Evolutionary conservation across 2,329 filamentous ascomycete species (phyloP).

Genomic region (Didymellaceae sp.): DNA sequence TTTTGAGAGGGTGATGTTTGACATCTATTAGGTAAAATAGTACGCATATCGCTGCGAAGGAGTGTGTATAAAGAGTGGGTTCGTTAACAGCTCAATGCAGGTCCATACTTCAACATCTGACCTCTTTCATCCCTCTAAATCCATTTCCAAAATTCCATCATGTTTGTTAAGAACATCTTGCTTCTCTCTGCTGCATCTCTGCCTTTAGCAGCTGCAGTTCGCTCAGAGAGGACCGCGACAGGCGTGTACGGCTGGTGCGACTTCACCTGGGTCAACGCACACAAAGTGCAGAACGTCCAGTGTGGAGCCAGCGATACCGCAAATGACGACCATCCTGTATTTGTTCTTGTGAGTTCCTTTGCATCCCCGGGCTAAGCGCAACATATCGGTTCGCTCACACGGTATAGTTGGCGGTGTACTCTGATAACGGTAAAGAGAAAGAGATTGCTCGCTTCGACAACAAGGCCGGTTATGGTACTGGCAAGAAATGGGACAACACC

Average conservation of each 20-base stretch:
- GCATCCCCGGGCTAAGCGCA: too few relatives aligned
- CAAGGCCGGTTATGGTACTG: not conserved
- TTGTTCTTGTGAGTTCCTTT: not conserved
- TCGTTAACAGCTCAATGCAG: too few relatives aligned
- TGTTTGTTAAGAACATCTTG: not conserved
- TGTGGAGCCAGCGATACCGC: constrained; percentile 4
- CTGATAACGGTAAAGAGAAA: constrained; percentile 1
- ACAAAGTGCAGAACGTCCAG: constrained; percentile 1
- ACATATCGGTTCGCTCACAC: not conserved
- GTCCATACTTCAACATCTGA: too few relatives aligned
- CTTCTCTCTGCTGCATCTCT: not conserved
- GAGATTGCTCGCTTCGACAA: constrained; percentile 8
- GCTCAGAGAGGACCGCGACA: not conserved
- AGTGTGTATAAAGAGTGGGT: not conserved
- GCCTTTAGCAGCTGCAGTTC: constrained; percentile 1
- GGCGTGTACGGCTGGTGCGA: constrained; percentile 6
- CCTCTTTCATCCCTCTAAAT: too few relatives aligned
- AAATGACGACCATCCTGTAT: not conserved
- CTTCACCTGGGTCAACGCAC: constrained; percentile 1
- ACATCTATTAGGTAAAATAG: too few relatives aligned
- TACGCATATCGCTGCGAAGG: not conserved
- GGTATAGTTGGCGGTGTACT: not conserved
- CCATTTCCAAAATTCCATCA: too few relatives aligned
- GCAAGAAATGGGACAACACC: constrained; percentile 2
- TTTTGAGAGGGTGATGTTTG: too few relatives aligned